Evolutionary conservation across 2,329 filamentous ascomycete genomes (phyloP).

Genomic region (Diplocarpon rosae): DNA sequence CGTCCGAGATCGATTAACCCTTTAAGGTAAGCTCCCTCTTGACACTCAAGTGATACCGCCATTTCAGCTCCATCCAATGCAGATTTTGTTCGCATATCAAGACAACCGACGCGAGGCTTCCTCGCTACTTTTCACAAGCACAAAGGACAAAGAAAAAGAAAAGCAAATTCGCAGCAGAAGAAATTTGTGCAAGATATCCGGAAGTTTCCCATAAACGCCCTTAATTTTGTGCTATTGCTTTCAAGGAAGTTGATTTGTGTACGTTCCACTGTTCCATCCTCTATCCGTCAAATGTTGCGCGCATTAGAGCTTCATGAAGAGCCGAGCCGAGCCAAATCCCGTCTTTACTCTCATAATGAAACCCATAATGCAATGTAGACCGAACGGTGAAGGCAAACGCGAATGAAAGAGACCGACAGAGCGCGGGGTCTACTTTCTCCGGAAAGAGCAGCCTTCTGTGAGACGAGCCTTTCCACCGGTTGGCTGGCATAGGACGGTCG

Average conservation of each 20-base stretch:
- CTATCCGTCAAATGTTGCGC: slow-evolving; percentile 53
- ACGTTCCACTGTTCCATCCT: slow-evolving; percentile 45
- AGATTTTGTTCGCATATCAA: slow-evolving; percentile 30
- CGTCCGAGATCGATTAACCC: slow-evolving; percentile 31
- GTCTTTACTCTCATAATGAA: slow-evolving; percentile 24
- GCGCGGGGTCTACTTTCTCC: slow-evolving; percentile 81
- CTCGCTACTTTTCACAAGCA: slow-evolving; percentile 8
- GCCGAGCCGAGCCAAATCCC: slow-evolving; percentile 7
- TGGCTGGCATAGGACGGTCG: slow-evolving; percentile 98
- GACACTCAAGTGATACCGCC: slow-evolving; percentile 46
- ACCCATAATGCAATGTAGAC: slow-evolving; percentile 18
- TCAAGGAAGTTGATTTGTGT: slow-evolving; percentile 37
- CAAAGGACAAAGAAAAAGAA: slow-evolving; percentile 14
- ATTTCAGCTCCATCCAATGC: slow-evolving; percentile 42
- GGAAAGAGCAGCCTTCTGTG: slow-evolving; percentile 99
- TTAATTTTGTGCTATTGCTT: slow-evolving; percentile 32
- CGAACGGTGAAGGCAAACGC: slow-evolving; percentile 21
- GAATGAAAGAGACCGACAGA: slow-evolving; percentile 30
- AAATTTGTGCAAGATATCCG: slow-evolving; percentile 67
- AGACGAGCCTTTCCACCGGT: slow-evolving; percentile 98
- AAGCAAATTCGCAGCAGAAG: slow-evolving; percentile 31
- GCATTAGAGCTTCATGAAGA: slow-evolving; percentile 25
- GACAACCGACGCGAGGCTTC: slow-evolving; percentile 14
- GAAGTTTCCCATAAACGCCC: slow-evolving; percentile 58
- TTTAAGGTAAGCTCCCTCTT: slow-evolving; percentile 25